Conservation (phyloP, 106 monocot genomes). For the Dendrobium huoshanense region DNA sequence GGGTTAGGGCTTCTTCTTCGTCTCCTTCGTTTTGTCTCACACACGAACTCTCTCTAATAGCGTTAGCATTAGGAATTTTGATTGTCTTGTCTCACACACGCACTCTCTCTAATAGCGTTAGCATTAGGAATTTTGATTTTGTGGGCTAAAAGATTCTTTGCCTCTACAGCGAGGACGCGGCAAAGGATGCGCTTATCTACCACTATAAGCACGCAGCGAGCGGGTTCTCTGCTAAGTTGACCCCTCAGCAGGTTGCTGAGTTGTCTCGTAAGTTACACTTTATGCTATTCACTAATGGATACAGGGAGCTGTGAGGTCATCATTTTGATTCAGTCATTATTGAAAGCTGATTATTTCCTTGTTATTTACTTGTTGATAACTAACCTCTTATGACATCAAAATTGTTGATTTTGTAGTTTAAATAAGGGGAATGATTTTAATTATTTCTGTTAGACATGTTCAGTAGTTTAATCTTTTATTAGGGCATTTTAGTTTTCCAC, state of each 20-base stretch:
- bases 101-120: background rate
- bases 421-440: background rate
- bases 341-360: background rate
- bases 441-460: background rate
- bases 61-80: background rate
- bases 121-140: background rate
- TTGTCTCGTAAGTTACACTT: slow-evolving; percentile 37
- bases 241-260: slow-evolving; percentile 51
- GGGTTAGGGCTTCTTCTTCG: slow-evolving; percentile 22
- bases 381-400: background rate
- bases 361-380: background rate
- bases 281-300: background rate
- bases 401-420: background rate
- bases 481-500: no score
- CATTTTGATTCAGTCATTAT: background rate
- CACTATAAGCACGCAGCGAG: slow-evolving; percentile 64
- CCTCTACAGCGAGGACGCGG: slow-evolving; percentile 36
- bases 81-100: no score
- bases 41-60: background rate
- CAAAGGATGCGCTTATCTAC: slow-evolving; percentile 70
- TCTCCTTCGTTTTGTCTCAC: background rate
- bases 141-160: background rate
- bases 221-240: slow-evolving; percentile 79
- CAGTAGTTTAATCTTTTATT: background rate
- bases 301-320: background rate